phyloP scores from a whole-genome alignment of 352 stramenopile species.

The Saprolegnia diclina region DNA sequence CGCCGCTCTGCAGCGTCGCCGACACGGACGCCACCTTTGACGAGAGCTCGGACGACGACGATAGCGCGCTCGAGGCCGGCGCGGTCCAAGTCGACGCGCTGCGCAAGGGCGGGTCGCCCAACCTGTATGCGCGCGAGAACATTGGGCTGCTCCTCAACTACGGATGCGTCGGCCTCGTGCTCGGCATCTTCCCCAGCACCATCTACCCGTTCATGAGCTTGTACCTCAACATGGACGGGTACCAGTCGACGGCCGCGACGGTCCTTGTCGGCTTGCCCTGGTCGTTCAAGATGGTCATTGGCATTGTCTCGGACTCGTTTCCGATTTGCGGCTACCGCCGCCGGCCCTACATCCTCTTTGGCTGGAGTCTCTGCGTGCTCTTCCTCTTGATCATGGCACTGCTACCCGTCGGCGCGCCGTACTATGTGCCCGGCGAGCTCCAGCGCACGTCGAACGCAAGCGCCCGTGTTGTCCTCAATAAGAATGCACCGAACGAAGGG shows the following conservation, averaged over 20 bases:
- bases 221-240: conserved; percentile 51
- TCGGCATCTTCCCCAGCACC: conserved; percentile 40
- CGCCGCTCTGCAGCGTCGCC: neutral
- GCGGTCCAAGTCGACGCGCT: conserved; percentile 33
- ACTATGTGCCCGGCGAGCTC: conserved; percentile 30
- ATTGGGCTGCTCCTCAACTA: conserved; percentile 55
- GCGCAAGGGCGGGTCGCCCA: conserved; percentile 36
- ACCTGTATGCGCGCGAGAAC: conserved; percentile 41
- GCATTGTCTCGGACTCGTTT: conserved; percentile 57
- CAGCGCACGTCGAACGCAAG: neutral
- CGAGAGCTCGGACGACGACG: neutral
- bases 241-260: conserved; percentile 37
- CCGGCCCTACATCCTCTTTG: conserved; percentile 52
- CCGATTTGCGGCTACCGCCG: conserved; percentile 47
- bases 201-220: conserved; percentile 53
- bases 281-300: conserved; percentile 62
- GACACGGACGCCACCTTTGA: conserved; percentile 4
- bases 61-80: conserved; percentile 27
- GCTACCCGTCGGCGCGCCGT: conserved; percentile 40
- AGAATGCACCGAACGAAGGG: conserved; percentile 38
- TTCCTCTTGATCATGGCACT: conserved; percentile 51
- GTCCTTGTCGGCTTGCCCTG: conserved; percentile 47
- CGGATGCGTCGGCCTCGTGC: conserved; percentile 46
- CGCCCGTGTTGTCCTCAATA: conserved; percentile 16
- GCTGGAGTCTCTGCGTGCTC: conserved; percentile 41